Base-by-base conservation (phyloP, 2,329 filamentous ascomycete genomes). In the Penicillium sp. region DNA sequence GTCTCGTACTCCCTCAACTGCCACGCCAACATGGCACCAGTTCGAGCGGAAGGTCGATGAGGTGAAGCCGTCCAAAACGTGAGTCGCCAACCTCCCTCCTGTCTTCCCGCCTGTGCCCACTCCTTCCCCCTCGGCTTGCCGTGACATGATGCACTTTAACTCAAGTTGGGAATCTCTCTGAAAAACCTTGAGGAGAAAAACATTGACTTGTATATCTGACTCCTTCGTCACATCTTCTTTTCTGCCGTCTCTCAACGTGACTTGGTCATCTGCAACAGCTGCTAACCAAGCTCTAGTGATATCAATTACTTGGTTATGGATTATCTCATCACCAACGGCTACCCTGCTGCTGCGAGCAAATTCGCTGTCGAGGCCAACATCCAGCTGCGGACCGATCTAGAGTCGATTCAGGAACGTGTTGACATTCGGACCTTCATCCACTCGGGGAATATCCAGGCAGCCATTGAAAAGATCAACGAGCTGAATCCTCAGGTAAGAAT, bases 91-190 rank as follows among this genome's bases (percentile, higher is more conserved):
- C 45, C 54, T 60, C 8, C 53, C 60, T 37, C 24, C 59, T 24
- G 53, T 62, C 30, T 37, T 22, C 56, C 56, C 9, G 12, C 24
- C 19, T n/a, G 1, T 24, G 8, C 55, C 33, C 59, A 57, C 47
- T 53, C 53, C 70, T 44, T 38, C 58, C 55, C 30, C 30, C 56
- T 12, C 44, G n/a, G 38, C 38, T n/a, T 26, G 77, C 56, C 56
- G 74, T 82, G 72, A 83, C 88, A 96, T 96, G 93, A 96, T 91
- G 86, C 75, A 83, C 40, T 86, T 70, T 62, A 77, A 89, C 89
- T 91, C 89, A 96, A 97, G 86, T 88, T 99, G 95, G 95, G 95
- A 99, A 99, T 99, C 95, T 99, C 96, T 99, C 95, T 91, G 92
- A 98, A 91, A 86, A 80, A 83, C 81, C 80, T 86, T 99, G 95